Evolutionary conservation across 108 stramenopile genomes (phyloP), one percentile per base, ranked within the genome.

Genomic region (Nitzschia sp.): DNA sequence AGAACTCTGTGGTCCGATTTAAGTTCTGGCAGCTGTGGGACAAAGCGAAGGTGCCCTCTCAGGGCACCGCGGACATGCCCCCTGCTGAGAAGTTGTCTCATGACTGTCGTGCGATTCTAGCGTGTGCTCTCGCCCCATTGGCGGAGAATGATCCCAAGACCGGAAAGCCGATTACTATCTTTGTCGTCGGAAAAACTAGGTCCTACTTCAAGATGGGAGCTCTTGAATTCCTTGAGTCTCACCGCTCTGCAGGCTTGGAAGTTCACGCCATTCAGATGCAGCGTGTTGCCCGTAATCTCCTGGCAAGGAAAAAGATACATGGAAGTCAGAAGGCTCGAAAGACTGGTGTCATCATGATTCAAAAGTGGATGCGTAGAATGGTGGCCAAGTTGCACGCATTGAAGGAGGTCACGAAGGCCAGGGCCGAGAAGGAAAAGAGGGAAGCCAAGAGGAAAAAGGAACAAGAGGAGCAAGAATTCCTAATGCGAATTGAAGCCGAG

Each of bases 161-260:
- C 25, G 76, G 87, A 66, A 60, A 75, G 58, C 56, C 76, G 6
- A 38, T 69, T 29, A 83, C 75, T 1, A 75, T 85, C 8, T 93
- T 90, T 70, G 76, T 88, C 1, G 69, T 78, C 24, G 95, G 95
- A 47, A 85, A 86, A 58, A 94, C 90, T 17, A 77, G 75, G 42
- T 87, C 92, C 9, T 96, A 94, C 68, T 96, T 96, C 78, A 84
- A 90, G 49, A 72, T 85, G 34, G 93, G 93, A 63, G 92, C 87
- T 34, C 71, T 96, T 21, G 95, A 96, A 36, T 85, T 67, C 32
- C 79, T 94, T 23, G 90, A 96, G 55, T 68, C 77, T 29, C 70
- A 83, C 56, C 77, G 82, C 8, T 46, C 54, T 47, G 75, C 74
- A 9, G 82, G 82, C 15, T 68, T 88, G 74, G 85, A 87, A 34